These are phyloP conservation scores for Zea luxurians DNA, from an alignment of 176 grass and related monocot species.

Conservation along the genomic window DNA sequence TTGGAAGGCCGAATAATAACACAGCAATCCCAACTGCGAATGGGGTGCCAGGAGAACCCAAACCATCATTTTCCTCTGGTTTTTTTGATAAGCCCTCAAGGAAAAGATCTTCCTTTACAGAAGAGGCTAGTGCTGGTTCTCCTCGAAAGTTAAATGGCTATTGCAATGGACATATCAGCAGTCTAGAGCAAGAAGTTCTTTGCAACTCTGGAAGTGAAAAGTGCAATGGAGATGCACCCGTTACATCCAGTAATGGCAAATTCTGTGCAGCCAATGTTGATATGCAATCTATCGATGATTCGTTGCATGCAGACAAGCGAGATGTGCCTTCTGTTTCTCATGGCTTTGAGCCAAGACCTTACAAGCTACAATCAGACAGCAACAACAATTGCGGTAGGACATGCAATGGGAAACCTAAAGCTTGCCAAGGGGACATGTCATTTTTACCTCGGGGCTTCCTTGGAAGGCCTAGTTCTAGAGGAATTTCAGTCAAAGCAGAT, in stretches of 20 bases:
- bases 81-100: conserved; percentile 56
- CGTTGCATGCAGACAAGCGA: conserved; percentile 22
- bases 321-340: conserved; percentile 32
- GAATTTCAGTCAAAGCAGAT: conserved; percentile 31
- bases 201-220: conserved; percentile 34
- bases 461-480: conserved; percentile 28
- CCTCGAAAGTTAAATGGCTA: conserved; percentile 44
- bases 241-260: conserved; percentile 14
- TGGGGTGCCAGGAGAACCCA: conserved; percentile 45
- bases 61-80: conserved; percentile 56
- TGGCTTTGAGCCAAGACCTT: conserved; percentile 48
- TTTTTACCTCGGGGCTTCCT: conserved; percentile 43
- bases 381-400: conserved; percentile 27
- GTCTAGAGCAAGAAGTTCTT: conserved; percentile 36
- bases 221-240: conserved; percentile 43
- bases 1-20: conserved; percentile 32
- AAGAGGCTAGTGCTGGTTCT: conserved; percentile 35
- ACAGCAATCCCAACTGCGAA: conserved; percentile 31
- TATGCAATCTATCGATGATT: conserved; percentile 10
- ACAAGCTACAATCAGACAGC: conserved; percentile 39
- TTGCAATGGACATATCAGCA: conserved; percentile 42
- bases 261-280: conserved; percentile 14
- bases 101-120: conserved; percentile 43
- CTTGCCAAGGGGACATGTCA: conserved; percentile 45
- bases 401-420: conserved; percentile 33